Percentiles rank a stretch among this genome's conserved stretches.
Evolutionary conservation across 2,329 filamentous ascomycete genomes (phyloP).

Genomic region (Teratosphaeria gauchensis): DNA sequence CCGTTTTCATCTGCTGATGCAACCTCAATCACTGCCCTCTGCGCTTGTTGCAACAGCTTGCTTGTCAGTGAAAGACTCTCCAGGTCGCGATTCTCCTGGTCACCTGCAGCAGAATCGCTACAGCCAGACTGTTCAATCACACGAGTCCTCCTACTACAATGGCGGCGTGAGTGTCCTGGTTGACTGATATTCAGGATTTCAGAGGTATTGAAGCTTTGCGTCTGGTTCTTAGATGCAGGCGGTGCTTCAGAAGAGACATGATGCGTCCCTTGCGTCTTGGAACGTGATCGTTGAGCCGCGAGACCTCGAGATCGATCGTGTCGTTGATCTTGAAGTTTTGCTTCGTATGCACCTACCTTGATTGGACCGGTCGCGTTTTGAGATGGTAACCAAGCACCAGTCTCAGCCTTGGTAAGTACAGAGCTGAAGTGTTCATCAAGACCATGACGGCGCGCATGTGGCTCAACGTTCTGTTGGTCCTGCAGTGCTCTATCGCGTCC

Average conservation of each 20-base stretch:
- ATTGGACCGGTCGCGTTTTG: neutral
- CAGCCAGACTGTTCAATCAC: neutral
- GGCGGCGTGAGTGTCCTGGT: neutral
- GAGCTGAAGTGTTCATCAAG: neutral
- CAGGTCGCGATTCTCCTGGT: slow-evolving; percentile 12
- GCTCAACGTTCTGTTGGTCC: neutral
- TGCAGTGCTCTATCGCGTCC: neutral
- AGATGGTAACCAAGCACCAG: neutral
- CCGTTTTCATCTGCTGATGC: neutral
- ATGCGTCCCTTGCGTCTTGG: neutral
- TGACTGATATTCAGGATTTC: slow-evolving; percentile 13
- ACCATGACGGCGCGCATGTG: neutral
- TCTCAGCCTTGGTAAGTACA: neutral
- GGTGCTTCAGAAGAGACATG: neutral
- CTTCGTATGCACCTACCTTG: neutral
- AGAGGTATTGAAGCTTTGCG: slow-evolving; percentile 11
- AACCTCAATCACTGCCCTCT: neutral
- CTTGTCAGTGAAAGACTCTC: slow-evolving; percentile 11
- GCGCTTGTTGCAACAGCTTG: slow-evolving; percentile 10
- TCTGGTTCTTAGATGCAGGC: neutral
- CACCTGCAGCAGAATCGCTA: neutral
- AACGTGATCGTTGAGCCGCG: neutral
- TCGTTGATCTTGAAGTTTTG: neutral
- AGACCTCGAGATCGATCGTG: neutral
- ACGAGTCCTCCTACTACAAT: neutral